These are phyloP conservation scores for Cutaneotrichosporon sp. DNA, from an alignment of 1,284 basidiomycete genomes.

Conservation along the genomic window DNA sequence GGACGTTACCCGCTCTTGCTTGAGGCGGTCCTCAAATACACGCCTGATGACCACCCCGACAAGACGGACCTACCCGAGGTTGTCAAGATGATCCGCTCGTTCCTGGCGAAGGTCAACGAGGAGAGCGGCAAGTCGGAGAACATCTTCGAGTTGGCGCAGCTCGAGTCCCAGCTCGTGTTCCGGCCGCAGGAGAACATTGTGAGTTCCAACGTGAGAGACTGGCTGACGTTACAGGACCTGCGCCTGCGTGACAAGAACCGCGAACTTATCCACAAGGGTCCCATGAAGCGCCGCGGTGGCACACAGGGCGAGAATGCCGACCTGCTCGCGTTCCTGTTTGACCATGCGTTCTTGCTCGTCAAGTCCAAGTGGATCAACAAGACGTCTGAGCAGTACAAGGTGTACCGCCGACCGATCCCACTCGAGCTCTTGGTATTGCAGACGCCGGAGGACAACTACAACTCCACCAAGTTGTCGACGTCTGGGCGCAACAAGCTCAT, in stretches of 20 bases:
- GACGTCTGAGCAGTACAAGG: conserved; percentile 80
- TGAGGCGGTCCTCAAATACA: conserved; percentile 90
- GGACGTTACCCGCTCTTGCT: conserved; percentile 93
- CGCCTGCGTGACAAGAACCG: conserved; percentile 81
- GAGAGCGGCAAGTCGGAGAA: conserved; percentile 93
- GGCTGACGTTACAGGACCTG: conserved; percentile 63
- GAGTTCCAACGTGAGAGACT: conserved; percentile 43
- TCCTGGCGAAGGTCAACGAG: conserved; percentile 83
- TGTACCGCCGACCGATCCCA: conserved; percentile 93
- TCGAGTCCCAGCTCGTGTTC: conserved; percentile 84
- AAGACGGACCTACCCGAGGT: conserved; percentile 76
- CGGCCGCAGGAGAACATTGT: conserved; percentile 81
- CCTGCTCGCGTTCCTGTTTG: conserved; percentile 90
- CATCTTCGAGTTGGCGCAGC: conserved; percentile 83
- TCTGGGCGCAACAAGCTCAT: conserved; percentile 53
- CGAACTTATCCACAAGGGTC: conserved; percentile 91
- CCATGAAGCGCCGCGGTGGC: conserved; percentile 81
- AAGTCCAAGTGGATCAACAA: conserved; percentile 85
- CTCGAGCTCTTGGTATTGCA: conserved; percentile 87
- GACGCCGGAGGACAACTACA: conserved; percentile 68
- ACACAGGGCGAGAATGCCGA: conserved; percentile 77
- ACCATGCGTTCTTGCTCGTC: conserved; percentile 93
- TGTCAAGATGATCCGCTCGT: conserved; percentile 75
- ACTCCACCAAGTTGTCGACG: conserved; percentile 45
- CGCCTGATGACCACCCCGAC: conserved; percentile 85